Evolutionary conservation across 2,329 filamentous ascomycete species (phyloP).

Genomic region (Podosphaera fusca): DNA sequence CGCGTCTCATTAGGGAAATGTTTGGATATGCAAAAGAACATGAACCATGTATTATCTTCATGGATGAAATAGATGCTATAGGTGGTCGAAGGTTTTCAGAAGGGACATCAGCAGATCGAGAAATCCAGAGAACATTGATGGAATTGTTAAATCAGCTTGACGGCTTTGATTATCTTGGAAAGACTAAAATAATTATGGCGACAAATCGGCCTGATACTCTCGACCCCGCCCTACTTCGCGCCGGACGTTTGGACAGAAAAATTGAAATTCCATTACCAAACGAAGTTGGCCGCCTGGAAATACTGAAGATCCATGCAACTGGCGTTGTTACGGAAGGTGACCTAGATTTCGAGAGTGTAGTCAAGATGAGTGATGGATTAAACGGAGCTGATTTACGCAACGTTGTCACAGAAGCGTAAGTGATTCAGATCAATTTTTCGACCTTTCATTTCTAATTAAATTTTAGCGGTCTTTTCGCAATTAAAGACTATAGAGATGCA

Average conservation of each 20-base stretch:
- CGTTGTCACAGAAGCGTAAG: constrained; percentile 94
- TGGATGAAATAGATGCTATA: constrained; percentile 99
- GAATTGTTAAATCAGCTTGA: constrained; percentile 96
- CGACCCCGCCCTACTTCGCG: constrained; percentile 76
- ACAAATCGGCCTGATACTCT: constrained; percentile 94
- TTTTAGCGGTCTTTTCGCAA: constrained; percentile 70
- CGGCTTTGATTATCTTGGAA: constrained; percentile 95
- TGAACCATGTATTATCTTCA: constrained; percentile 99
- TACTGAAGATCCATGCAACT: constrained; percentile 88
- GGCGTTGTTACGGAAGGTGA: constrained; percentile 79
- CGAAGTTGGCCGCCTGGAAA: constrained; percentile 85
- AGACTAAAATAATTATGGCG: constrained; percentile 99
- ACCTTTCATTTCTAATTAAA: constrained; percentile 10
- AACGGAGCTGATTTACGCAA: constrained; percentile 96
- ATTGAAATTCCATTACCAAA: constrained; percentile 95
- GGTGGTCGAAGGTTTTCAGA: constrained; percentile 91
- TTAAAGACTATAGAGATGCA: constrained; percentile 91
- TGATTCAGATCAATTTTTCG: constrained; percentile 11
- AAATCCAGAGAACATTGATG: constrained; percentile 97
- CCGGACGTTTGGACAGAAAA: constrained; percentile 85
- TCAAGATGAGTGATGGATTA: constrained; percentile 98
- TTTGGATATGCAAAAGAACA: constrained; percentile 99
- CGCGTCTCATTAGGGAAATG: constrained; percentile 94
- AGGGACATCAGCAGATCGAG: constrained; percentile 88
- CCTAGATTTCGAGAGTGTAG: constrained; percentile 95